These are phyloP conservation scores for Yamadazyma ubonensis DNA, from an alignment of 805 yeast genomes.

Conservation along the genomic window DNA sequence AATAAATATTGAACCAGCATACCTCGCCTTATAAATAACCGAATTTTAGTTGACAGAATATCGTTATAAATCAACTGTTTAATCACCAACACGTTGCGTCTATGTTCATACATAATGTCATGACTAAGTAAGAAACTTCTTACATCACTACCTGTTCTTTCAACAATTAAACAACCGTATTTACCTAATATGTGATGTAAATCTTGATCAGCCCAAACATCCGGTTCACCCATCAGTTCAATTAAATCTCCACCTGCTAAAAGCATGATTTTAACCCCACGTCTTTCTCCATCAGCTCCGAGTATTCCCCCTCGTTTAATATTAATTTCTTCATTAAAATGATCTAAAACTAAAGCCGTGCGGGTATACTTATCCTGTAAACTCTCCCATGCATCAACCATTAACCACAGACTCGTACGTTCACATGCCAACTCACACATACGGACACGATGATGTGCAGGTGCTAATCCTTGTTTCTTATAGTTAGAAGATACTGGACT, in stretches of 20 bases:
- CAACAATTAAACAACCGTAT: constrained; percentile 95
- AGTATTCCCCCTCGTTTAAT: constrained; percentile 82
- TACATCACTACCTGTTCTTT: constrained; percentile 95
- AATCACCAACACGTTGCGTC: constrained; percentile 89
- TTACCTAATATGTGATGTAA: constrained; percentile 92
- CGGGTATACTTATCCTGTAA: constrained; percentile 87
- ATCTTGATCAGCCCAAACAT: constrained; percentile 97
- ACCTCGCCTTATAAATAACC: constrained; percentile 87
- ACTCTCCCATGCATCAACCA: constrained; percentile 99
- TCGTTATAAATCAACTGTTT: constrained; percentile 96
- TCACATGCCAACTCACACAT: constrained; percentile 99
- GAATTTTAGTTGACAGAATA: constrained; percentile 90
- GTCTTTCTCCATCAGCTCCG: constrained; percentile 40
- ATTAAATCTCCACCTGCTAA: constrained; percentile 97
- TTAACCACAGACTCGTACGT: constrained; percentile 92
- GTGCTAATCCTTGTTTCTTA: constrained; percentile 89
- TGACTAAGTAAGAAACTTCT: constrained; percentile 87
- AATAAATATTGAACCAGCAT: constrained; percentile 95
- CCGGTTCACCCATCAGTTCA: constrained; percentile 99
- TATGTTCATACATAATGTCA: constrained; percentile 96
- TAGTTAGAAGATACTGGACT: constrained; percentile 94
- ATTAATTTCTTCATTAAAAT: constrained; percentile 93
- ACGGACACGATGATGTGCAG: constrained; percentile 84
- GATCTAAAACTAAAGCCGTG: constrained; percentile 94
- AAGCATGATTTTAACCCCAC: constrained; percentile 93